Base-by-base conservation (phyloP, 148 eudicot genomes). In the Talinum fruticosum region DNA sequence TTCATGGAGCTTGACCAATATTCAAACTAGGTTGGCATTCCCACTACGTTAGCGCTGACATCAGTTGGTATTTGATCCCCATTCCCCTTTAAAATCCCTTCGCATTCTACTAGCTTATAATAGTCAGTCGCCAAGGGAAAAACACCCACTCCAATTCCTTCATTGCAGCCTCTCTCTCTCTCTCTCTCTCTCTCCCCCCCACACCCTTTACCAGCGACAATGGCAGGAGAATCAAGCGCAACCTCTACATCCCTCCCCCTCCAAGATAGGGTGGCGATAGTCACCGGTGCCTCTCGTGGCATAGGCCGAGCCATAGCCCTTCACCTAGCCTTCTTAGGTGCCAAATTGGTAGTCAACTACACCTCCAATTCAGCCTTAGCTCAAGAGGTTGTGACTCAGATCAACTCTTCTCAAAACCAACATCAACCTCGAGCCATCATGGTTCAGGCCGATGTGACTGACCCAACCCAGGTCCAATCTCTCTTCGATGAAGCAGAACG, bases 281-380 rank as follows among this genome's bases (percentile, higher is more conserved):
- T 87, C 44, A 87, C 88, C 5, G 88, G 90, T 14, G 81, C 76
- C 16, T 85, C 90, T 4, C 88, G 87, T 10, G 90, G 90, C 18
- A 85, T 86, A 0, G 90, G 90, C 57, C 79, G 78, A 73, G 78
- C 68, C 59, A 78, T 82, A 70, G 73, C 81, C n/a, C 65, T 82
- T 61, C 77, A 81, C 68, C 69, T 81, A 8, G 80, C 80, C 47
- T 76, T 81, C 62, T 80, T 78, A 0, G 78, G 84, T 3, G 78
- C 84, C 8, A 82, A 78, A 61, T 32, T 78, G 2, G 83, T 82
- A 10, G 77, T 88, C 70, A 88, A 86, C 53, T 88, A 84, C 73
- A 45, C 84, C 1, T 80, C 90, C 68, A 88, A 80, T 64, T 66
- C 84, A 26, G 21, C 76, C 33, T 79, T 69, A 3, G 84, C 84